Evolutionary conservation across 2,329 filamentous ascomycete genomes (phyloP).

Genomic region (Paracamarosporium sp.): DNA sequence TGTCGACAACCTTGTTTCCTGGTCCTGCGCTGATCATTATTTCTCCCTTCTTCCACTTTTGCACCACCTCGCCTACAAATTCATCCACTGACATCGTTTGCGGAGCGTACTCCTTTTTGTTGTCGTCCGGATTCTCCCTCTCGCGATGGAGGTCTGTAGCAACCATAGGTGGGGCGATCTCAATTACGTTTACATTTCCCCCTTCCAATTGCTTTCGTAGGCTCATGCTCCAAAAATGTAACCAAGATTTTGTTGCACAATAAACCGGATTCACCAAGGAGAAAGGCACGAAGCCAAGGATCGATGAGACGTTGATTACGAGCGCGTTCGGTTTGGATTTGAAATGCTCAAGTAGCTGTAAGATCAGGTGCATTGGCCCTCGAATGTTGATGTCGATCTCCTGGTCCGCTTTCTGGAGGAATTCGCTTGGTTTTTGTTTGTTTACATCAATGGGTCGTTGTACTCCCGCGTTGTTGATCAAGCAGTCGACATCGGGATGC

Average conservation of each 20-base stretch:
- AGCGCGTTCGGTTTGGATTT: conserved; percentile 49
- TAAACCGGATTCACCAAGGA: conserved; percentile 65
- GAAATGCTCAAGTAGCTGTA: conserved; percentile 59
- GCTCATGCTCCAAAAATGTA: conserved; percentile 65
- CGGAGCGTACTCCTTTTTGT: conserved; percentile 64
- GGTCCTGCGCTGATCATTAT: conserved; percentile 59
- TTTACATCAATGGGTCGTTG: conserved; percentile 61
- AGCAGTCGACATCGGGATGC: conserved; percentile 63
- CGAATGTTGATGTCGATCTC: conserved; percentile 66
- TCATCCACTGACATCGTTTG: conserved; percentile 59
- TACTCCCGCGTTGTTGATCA: conserved; percentile 67
- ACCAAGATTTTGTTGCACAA: conserved; percentile 65
- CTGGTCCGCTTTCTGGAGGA: conserved; percentile 60
- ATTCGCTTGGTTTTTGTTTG: conserved; percentile 43
- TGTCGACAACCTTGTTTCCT: conserved; percentile 49
- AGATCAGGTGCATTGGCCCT: conserved; percentile 63
- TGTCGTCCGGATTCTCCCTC: conserved; percentile 60
- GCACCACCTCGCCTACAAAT: conserved; percentile 58
- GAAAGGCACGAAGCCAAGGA: conserved; percentile 61
- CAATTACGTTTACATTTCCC: conserved; percentile 57
- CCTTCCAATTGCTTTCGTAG: conserved; percentile 58
- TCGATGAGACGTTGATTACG: conserved; percentile 63
- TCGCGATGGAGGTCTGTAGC: conserved; percentile 64
- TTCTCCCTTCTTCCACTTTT: conserved; percentile 55
- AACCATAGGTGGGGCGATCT: conserved; percentile 64